These are phyloP conservation scores for Talaromyces verruculosus DNA, from an alignment of 2,329 filamentous ascomycete species.

Conservation along the genomic window DNA sequence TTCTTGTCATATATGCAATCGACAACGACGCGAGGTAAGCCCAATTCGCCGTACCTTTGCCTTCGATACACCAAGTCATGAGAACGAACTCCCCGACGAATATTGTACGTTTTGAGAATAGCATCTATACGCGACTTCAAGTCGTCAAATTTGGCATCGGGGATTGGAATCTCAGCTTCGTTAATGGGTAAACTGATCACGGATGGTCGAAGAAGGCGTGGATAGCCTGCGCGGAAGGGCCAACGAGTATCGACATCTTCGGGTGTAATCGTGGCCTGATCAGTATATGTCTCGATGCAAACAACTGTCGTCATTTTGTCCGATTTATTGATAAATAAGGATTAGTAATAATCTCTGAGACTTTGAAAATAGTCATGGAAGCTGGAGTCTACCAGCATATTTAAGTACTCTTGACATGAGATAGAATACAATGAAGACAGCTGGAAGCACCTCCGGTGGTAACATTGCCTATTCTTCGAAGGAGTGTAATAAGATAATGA, in stretches of 20 bases:
- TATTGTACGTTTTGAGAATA: neutral
- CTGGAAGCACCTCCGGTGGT: neutral
- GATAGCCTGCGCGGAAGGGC: neutral
- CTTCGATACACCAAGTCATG: neutral
- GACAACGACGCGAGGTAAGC: neutral
- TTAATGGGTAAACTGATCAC: neutral
- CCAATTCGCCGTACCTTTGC: neutral
- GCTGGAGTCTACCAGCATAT: neutral
- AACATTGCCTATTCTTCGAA: neutral
- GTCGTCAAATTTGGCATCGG: neutral
- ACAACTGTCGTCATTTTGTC: neutral
- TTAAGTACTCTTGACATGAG: neutral
- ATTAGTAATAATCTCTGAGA: neutral
- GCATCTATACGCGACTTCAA: neutral
- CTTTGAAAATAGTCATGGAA: neutral
- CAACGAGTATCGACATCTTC: constrained; percentile 1
- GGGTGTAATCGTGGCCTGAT: neutral
- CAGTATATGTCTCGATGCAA: neutral
- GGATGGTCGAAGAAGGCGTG: neutral
- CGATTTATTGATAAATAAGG: neutral
- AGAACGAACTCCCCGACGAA: neutral
- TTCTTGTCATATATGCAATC: neutral
- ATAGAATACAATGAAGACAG: neutral
- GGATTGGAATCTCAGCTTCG: neutral
- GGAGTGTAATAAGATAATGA: neutral